Evolutionary conservation across 257 asterid species (phyloP).

Genomic region (Solanum pinnatisectum): DNA sequence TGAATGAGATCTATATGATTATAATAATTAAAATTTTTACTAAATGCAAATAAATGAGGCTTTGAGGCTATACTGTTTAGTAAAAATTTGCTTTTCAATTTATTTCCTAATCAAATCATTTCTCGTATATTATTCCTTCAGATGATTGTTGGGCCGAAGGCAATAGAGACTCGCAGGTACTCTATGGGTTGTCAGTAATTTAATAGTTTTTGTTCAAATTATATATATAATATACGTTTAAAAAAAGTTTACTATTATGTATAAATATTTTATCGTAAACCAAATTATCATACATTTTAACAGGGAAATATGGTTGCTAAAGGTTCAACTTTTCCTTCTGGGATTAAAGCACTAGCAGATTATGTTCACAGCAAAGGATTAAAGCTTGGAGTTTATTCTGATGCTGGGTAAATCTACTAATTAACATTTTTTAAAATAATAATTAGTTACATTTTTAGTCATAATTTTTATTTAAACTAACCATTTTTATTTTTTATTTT

Average conservation of each 20-base stretch:
- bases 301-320: slow-evolving; percentile 69
- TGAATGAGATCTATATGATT: background rate
- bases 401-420: slow-evolving; percentile 49
- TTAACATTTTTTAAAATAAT: background rate
- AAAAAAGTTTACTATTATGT: background rate
- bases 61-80: background rate
- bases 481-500: background rate
- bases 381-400: slow-evolving; percentile 82
- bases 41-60: background rate
- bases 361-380: slow-evolving; percentile 81
- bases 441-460: background rate
- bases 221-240: too few species aligned
- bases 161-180: slow-evolving; percentile 60
- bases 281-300: background rate
- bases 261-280: too few species aligned
- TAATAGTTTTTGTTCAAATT: background rate
- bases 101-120: background rate
- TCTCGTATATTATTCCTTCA: slow-evolving; percentile 10
- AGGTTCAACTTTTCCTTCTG: slow-evolving; percentile 74
- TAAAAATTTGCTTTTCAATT: background rate
- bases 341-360: slow-evolving; percentile 82
- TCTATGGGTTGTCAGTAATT: background rate
- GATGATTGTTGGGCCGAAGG: slow-evolving; percentile 99
- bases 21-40: background rate
- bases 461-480: background rate